Evolutionary conservation across 805 yeast species (phyloP).

Genomic region (Jamesozyma spencerorum): DNA sequence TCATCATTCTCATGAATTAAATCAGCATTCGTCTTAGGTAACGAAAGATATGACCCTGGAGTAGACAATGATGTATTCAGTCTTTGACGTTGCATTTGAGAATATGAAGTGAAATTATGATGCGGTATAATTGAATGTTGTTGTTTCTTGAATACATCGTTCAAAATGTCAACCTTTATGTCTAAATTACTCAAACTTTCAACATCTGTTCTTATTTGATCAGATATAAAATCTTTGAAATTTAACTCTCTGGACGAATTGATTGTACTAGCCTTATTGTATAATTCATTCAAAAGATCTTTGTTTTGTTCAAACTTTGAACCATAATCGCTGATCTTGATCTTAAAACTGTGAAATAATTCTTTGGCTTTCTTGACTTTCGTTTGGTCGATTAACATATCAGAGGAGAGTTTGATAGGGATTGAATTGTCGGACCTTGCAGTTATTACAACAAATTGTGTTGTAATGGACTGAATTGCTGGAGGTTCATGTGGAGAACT

Average conservation of each 20-base stretch:
- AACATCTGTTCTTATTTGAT: constrained; percentile 24
- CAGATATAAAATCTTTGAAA: constrained; percentile 25
- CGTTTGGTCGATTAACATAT: constrained; percentile 20
- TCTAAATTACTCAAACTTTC: constrained; percentile 25
- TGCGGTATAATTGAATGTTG: neutral
- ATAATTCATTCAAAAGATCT: constrained; percentile 20
- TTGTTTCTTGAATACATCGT: constrained; percentile 26
- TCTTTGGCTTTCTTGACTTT: constrained; percentile 18
- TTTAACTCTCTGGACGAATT: constrained; percentile 16
- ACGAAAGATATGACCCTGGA: neutral
- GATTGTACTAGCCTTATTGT: constrained; percentile 14
- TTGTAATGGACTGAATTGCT: constrained; percentile 21
- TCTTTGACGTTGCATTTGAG: constrained; percentile 1
- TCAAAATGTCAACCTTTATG: constrained; percentile 13
- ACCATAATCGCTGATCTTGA: constrained; percentile 9
- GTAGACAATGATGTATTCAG: neutral
- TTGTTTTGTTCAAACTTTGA: constrained; percentile 17
- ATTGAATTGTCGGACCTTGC: constrained; percentile 31
- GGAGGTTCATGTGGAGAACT: constrained; percentile 27
- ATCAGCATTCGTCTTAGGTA: neutral
- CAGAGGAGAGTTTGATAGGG: constrained; percentile 35
- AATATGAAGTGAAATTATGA: neutral
- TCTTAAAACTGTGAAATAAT: constrained; percentile 15
- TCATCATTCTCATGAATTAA: neutral
- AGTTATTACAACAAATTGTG: constrained; percentile 30